Evolutionary conservation across 805 yeast genomes (phyloP).

Genomic region (Kluyveromyces dobzhanskii): DNA sequence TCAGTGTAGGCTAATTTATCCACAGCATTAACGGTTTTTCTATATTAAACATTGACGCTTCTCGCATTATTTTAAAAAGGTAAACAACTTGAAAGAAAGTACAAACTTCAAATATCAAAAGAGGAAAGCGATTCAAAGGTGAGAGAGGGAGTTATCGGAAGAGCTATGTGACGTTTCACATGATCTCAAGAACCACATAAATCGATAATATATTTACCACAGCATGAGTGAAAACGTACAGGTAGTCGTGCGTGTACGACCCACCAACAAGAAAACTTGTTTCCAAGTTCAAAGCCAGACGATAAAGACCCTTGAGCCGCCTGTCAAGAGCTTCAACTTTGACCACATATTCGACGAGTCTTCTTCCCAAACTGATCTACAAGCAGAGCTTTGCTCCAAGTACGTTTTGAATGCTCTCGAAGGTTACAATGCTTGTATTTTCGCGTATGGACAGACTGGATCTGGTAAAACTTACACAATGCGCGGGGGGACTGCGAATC

Average conservation of each 20-base stretch:
- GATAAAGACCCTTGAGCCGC: not conserved
- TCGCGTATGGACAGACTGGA: constrained; percentile 96
- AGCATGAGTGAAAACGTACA: constrained; percentile 1
- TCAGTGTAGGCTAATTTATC: no score
- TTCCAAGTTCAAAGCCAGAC: not conserved
- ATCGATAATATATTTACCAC: no score
- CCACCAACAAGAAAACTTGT: not conserved
- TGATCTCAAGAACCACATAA: no score
- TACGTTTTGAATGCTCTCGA: constrained; percentile 42
- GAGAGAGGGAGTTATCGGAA: no score
- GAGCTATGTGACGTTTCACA: no score
- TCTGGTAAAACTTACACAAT: constrained; percentile 93
- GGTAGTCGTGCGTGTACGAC: constrained; percentile 1
- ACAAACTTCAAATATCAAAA: no score
- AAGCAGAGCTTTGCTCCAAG: constrained; percentile 7
- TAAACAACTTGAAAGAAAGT: no score
- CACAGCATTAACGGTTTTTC: no score
- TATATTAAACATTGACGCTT: no score
- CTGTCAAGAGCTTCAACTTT: not conserved
- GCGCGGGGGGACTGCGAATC: constrained; percentile 37
- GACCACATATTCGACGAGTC: constrained; percentile 1
- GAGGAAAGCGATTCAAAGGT: no score
- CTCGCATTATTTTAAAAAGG: no score
- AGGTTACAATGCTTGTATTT: constrained; percentile 86
- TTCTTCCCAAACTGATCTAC: constrained; percentile 2